These are phyloP conservation scores for Dendrobium officinale DNA, from an alignment of 106 monocot species.

Conservation along the genomic window DNA sequence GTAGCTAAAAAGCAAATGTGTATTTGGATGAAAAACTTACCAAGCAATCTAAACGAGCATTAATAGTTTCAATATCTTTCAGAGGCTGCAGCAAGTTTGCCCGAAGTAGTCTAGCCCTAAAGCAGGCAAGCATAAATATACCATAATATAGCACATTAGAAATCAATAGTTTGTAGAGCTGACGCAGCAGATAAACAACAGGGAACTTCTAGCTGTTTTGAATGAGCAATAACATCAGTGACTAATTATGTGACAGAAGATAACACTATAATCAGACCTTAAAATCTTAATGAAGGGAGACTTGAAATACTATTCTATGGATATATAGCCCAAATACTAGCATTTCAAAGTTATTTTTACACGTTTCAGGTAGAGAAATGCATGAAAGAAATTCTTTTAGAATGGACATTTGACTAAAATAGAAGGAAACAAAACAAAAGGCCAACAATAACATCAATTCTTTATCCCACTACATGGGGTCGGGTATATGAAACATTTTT, in stretches of 20 bases:
- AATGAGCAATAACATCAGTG: not conserved
- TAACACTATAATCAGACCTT: not conserved
- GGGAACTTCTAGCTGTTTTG: not conserved
- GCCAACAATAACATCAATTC: too few species aligned
- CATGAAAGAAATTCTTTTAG: too few species aligned
- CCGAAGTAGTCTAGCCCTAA: slow-evolving; percentile 85
- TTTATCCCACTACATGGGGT: too few species aligned
- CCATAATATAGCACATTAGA: not conserved
- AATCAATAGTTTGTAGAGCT: not conserved
- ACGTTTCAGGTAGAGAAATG: too few species aligned
- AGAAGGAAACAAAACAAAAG: too few species aligned
- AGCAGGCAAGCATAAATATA: slow-evolving; percentile 17
- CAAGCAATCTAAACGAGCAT: slow-evolving; percentile 96
- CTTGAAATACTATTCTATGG: not conserved
- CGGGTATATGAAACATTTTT: too few species aligned
- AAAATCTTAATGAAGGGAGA: not conserved
- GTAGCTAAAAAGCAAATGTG: not conserved
- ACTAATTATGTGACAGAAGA: not conserved
- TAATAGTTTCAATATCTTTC: slow-evolving; percentile 91
- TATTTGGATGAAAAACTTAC: slow-evolving; percentile 30
- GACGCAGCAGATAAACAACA: not conserved
- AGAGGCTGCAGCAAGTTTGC: slow-evolving; percentile 93
- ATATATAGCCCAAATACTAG: too few species aligned
- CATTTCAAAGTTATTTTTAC: too few species aligned
- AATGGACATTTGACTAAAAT: too few species aligned